Percentiles rank a stretch among this genome's conserved stretches.
These are phyloP conservation scores for Epichloe aotearoae DNA, from an alignment of 2,329 filamentous ascomycete species.

Conservation along the genomic window DNA sequence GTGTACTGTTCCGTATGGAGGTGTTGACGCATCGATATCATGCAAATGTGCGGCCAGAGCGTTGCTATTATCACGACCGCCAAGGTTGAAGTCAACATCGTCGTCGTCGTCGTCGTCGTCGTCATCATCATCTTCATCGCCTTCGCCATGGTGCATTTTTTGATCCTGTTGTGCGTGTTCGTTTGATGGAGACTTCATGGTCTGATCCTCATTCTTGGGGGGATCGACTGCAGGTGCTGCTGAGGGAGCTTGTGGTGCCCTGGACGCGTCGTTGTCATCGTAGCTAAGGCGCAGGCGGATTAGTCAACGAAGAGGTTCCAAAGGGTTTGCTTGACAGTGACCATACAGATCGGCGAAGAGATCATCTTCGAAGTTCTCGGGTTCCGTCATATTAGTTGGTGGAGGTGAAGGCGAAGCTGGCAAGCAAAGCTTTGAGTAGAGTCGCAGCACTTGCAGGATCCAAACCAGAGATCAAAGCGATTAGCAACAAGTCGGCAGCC, in stretches of 20 bases:
- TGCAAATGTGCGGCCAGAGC: conserved; percentile 16
- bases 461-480: not conserved
- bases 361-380: conserved; percentile 79
- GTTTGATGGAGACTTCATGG: conserved; percentile 7
- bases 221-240: conserved; percentile 15
- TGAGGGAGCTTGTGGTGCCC: conserved; percentile 22
- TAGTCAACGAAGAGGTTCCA: not conserved
- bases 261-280: conserved; percentile 46
- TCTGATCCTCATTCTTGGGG: conserved; percentile 16
- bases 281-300: conserved; percentile 33
- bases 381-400: conserved; percentile 53
- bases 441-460: not conserved
- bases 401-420: not conserved
- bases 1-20: conserved; percentile 24
- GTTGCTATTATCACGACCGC: conserved; percentile 25
- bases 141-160: conserved; percentile 27
- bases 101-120: conserved; percentile 31
- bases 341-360: conserved; percentile 89
- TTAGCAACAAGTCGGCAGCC: not conserved
- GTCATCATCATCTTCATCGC: conserved; percentile 34
- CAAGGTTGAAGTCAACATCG: conserved; percentile 46
- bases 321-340: not conserved
- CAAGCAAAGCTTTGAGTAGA: not conserved
- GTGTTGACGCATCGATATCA: conserved; percentile 18
- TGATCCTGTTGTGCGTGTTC: conserved; percentile 19